phyloP scores from a whole-genome alignment of 2,329 filamentous ascomycete species.

The Fusarium sterilihyphosum region DNA sequence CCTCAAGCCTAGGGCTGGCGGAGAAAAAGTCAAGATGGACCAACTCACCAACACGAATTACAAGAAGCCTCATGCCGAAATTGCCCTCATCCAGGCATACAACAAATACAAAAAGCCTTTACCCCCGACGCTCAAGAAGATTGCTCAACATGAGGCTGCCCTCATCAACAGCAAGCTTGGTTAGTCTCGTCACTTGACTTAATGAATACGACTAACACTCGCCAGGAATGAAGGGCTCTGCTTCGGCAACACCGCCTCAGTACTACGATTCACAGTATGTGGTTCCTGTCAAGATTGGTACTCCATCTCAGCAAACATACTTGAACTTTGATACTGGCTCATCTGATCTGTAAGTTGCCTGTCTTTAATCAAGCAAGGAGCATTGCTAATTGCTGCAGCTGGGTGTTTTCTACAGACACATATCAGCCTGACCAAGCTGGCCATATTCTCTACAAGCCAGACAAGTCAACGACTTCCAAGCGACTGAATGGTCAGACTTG shows the following conservation, averaged over 20 bases:
- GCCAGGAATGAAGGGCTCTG: slow-evolving; percentile 36
- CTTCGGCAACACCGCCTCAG: slow-evolving; percentile 42
- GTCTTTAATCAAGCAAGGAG: rapidly evolving
- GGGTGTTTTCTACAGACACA: slow-evolving; percentile 73
- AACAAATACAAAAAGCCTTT: slow-evolving; percentile 51
- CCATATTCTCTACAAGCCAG: slow-evolving; percentile 67
- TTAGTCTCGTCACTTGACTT: background rate
- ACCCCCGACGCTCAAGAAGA: slow-evolving; percentile 41
- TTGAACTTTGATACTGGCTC: slow-evolving; percentile 75
- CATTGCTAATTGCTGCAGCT: slow-evolving; percentile 56
- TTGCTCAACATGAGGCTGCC: slow-evolving; percentile 29
- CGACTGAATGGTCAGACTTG: slow-evolving; percentile 58
- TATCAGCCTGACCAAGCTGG: slow-evolving; percentile 56
- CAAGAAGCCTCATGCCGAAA: slow-evolving; percentile 45
- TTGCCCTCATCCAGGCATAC: slow-evolving; percentile 46
- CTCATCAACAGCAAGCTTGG: slow-evolving; percentile 40
- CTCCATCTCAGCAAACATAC: slow-evolving; percentile 63
- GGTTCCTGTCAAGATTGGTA: slow-evolving; percentile 71
- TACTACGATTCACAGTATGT: slow-evolving; percentile 66
- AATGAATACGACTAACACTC: background rate
- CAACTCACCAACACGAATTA: slow-evolving; percentile 50
- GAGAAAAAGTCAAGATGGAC: slow-evolving; percentile 43
- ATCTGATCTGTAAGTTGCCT: slow-evolving; percentile 57
- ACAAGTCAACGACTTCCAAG: slow-evolving; percentile 54
- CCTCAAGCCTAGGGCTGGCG: slow-evolving; percentile 2